Evolutionary conservation across 2,329 filamentous ascomycete genomes (phyloP).

Genomic region (Ambrosiella beaveri): DNA sequence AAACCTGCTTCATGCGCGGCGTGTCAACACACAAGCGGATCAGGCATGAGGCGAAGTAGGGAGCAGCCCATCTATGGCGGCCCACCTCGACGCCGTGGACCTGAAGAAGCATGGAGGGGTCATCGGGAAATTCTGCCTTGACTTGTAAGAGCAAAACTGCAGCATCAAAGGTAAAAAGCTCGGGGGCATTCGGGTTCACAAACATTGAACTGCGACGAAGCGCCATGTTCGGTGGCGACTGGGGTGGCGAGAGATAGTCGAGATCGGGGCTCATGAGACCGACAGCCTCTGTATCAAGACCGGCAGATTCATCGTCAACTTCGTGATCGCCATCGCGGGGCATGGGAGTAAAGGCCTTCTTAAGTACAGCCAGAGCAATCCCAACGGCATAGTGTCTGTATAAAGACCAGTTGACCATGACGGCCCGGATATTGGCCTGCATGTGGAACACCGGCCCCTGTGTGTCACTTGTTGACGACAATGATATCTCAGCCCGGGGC

Average conservation of each 20-base stretch:
- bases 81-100: conserved; percentile 69
- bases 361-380: conserved; percentile 59
- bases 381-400: conserved; percentile 84
- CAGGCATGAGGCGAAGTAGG: conserved; percentile 61
- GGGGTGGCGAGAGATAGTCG: conserved; percentile 24
- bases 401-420: conserved; percentile 77
- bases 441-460: conserved; percentile 80
- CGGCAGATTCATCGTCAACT: not conserved
- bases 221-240: conserved; percentile 10
- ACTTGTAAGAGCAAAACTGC: conserved; percentile 69
- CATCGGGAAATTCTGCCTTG: conserved; percentile 73
- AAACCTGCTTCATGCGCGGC: conserved; percentile 64
- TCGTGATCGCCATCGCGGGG: conserved; percentile 10
- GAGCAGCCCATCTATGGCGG: conserved; percentile 71
- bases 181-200: conserved; percentile 21
- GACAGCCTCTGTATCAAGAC: not conserved
- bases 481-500: conserved; percentile 70
- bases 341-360: conserved; percentile 16
- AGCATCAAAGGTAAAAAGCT: conserved; percentile 67
- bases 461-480: conserved; percentile 70
- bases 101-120: conserved; percentile 84
- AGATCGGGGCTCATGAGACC: conserved; percentile 11
- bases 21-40: conserved; percentile 76
- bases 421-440: conserved; percentile 60
- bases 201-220: conserved; percentile 6